A percentile compares a stretch with the other conserved stretches of the same genome.
These are phyloP conservation scores for Hydnomerulius pinastri DNA, from an alignment of 768 basidiomycete genomes.

Conservation along the genomic window DNA sequence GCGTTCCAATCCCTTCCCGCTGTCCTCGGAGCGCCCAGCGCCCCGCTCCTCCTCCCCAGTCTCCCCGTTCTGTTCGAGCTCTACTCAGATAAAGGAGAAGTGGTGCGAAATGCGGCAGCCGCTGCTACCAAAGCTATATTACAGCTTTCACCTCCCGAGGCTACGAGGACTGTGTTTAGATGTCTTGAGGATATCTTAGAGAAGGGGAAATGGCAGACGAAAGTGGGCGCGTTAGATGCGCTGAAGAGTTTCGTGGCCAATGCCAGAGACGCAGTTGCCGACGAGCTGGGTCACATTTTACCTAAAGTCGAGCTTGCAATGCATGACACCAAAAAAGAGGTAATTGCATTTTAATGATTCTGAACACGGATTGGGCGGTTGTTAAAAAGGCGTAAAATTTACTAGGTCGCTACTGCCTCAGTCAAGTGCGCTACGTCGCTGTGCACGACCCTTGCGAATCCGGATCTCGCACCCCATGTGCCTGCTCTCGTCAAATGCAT, in stretches of 20 bases:
- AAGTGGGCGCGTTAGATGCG: constrained; percentile 90
- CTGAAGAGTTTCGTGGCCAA: constrained; percentile 72
- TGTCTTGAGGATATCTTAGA: constrained; percentile 75
- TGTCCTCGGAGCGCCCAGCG: constrained; percentile 67
- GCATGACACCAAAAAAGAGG: constrained; percentile 97
- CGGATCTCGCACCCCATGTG: constrained; percentile 89
- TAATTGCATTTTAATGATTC: constrained; percentile 33
- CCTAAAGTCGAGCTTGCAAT: constrained; percentile 88
- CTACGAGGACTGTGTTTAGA: constrained; percentile 67
- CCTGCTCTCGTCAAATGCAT: constrained; percentile 91
- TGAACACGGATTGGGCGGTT: not conserved
- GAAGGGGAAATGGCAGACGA: constrained; percentile 89
- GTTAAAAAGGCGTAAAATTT: constrained; percentile 10
- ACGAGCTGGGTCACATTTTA: constrained; percentile 76
- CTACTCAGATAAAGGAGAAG: constrained; percentile 92
- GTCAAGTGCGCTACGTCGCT: constrained; percentile 87
- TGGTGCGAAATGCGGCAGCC: constrained; percentile 81
- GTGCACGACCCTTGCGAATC: constrained; percentile 89
- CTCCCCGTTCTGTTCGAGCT: constrained; percentile 80
- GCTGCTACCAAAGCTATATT: constrained; percentile 82
- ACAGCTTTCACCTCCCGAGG: constrained; percentile 82
- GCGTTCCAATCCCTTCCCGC: constrained; percentile 75
- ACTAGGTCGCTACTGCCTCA: constrained; percentile 81
- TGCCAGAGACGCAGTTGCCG: constrained; percentile 77
- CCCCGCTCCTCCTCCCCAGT: constrained; percentile 74